Evolutionary conservation across 352 stramenopile species (phyloP).

Genomic region (Pythium chondricola): DNA sequence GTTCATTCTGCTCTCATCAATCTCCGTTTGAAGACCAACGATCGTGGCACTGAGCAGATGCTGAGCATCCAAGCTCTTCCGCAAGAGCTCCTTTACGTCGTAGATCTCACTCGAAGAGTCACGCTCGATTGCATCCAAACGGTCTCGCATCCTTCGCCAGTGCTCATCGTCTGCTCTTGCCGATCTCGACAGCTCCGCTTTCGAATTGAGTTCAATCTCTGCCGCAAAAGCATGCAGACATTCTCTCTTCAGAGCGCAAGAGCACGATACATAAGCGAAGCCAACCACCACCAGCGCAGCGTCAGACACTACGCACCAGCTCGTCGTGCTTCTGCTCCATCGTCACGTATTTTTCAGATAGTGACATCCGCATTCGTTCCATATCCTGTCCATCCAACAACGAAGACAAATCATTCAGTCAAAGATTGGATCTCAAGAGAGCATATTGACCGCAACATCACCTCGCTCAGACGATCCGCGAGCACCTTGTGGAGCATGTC

Average conservation of each 20-base stretch:
- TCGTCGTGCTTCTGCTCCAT: slow-evolving; percentile 37
- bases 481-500: slow-evolving; percentile 33
- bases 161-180: slow-evolving; percentile 4
- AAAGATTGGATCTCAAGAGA: too few relatives aligned
- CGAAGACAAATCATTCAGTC: too few relatives aligned
- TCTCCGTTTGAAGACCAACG: slow-evolving; percentile 44
- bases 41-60: slow-evolving; percentile 53
- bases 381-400: slow-evolving; percentile 57
- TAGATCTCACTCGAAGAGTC: slow-evolving; percentile 13
- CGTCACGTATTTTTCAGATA: slow-evolving; percentile 52
- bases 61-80: slow-evolving; percentile 55
- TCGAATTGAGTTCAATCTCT: slow-evolving; percentile 15
- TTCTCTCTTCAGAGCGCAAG: slow-evolving; percentile 1
- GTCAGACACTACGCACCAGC: slow-evolving; percentile 23
- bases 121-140: slow-evolving; percentile 17
- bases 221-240: slow-evolving; percentile 8
- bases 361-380: slow-evolving; percentile 36
- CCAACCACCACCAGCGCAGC: neutral
- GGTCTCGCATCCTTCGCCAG: slow-evolving; percentile 4
- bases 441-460: slow-evolving; percentile 11
- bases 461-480: slow-evolving; percentile 41
- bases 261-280: neutral
- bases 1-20: too few relatives aligned
- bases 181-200: slow-evolving; percentile 7
- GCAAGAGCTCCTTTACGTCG: slow-evolving; percentile 36